Conservation (phyloP, 768 basidiomycete species). For the Phlebiopsis flavidoalba region DNA sequence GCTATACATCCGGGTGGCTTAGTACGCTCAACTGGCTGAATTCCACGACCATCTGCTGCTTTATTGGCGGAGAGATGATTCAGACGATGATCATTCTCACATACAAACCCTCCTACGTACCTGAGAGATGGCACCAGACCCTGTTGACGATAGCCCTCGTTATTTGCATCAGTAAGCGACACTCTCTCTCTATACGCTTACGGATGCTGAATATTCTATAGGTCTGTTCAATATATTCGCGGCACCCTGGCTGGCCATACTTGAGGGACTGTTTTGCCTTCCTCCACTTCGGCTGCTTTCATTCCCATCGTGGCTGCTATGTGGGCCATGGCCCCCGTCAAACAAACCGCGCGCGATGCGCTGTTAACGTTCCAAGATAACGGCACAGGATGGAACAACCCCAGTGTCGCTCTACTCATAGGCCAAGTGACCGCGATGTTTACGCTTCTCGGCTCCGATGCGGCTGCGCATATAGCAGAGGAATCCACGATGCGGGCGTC, state of each 20-base stretch:
- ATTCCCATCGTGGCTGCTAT: not conserved
- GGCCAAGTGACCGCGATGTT: conserved; percentile 2
- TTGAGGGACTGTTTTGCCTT: not conserved
- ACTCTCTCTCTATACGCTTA: too few relatives aligned
- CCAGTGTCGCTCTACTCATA: not conserved
- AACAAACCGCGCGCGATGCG: not conserved
- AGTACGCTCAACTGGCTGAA: not conserved
- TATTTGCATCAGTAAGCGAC: not conserved
- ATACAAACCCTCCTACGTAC: not conserved
- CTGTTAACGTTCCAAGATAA: not conserved
- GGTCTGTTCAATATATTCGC: not conserved
- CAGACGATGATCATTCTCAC: not conserved
- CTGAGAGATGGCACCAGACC: conserved; percentile 1
- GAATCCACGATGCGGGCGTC: not conserved
- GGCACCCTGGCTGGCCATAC: not conserved
- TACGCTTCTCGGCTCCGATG: not conserved
- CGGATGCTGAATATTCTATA: not conserved
- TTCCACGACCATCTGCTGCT: not conserved
- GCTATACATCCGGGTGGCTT: conserved; percentile 1
- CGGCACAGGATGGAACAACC: conserved; percentile 1
- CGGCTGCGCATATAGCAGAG: not conserved
- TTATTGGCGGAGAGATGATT: not conserved
- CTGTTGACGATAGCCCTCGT: not conserved
- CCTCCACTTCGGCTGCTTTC: not conserved
- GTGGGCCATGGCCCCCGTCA: not conserved